A percentile compares a stretch with the other conserved stretches of the same genome.
phyloP scores from a whole-genome alignment of 192 early-diverging fungal species.

The Linnemannia schmuckeri region DNA sequence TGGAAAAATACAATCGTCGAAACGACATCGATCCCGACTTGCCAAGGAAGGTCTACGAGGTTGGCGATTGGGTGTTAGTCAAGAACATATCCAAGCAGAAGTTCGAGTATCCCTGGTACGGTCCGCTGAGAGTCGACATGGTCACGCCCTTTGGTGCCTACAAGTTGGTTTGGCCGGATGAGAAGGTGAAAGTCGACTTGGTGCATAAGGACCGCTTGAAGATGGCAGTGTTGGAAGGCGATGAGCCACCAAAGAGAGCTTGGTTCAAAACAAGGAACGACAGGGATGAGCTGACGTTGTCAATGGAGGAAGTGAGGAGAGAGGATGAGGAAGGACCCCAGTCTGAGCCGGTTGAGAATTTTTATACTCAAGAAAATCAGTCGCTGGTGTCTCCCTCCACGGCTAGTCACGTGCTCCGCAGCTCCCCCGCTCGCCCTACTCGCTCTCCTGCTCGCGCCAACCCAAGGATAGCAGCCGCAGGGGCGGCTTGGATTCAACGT shows the following conservation, averaged over 20 bases:
- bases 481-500: slow-evolving; percentile 16
- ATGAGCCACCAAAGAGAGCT: neutral
- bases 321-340: slow-evolving; percentile 6
- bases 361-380: neutral
- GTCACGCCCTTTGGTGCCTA: slow-evolving; percentile 13
- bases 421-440: neutral
- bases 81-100: slow-evolving; percentile 16
- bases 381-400: neutral
- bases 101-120: slow-evolving; percentile 22
- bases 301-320: neutral
- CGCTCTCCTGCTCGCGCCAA: neutral
- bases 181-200: slow-evolving; percentile 5
- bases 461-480: slow-evolving; percentile 1
- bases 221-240: neutral
- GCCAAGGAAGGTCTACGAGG: neutral
- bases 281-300: slow-evolving; percentile 1
- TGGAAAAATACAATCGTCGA: neutral
- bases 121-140: neutral
- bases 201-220: slow-evolving; percentile 18
- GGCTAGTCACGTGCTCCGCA: too few relatives aligned
- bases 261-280: slow-evolving; percentile 14
- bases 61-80: slow-evolving; percentile 16
- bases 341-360: neutral
- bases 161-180: slow-evolving; percentile 16
- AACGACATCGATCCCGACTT: slow-evolving; percentile 9